A percentile compares a stretch with the other conserved stretches of the same genome.
These are phyloP conservation scores for Schwanniomyces vanrijiae DNA, from an alignment of 805 yeast genomes.

Conservation along the genomic window DNA sequence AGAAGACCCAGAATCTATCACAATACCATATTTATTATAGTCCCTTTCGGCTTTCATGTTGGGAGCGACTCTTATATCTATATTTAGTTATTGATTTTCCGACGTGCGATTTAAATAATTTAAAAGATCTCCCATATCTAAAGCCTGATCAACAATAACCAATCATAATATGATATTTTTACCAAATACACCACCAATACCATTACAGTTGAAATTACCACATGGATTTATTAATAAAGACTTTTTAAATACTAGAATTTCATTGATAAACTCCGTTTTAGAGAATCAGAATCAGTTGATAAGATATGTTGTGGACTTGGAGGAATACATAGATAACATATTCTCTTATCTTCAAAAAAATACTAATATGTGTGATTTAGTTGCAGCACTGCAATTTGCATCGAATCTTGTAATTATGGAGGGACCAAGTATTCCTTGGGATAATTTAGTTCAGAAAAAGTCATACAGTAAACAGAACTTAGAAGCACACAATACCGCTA, in stretches of 20 bases:
- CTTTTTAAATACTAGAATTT: slow-evolving; percentile 16
- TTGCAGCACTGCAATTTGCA: slow-evolving; percentile 6
- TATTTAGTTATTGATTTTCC: neutral
- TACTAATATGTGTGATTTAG: neutral
- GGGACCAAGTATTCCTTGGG: slow-evolving; percentile 16
- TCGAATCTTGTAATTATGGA: slow-evolving; percentile 1
- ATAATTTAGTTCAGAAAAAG: slow-evolving; percentile 4
- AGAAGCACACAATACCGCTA: neutral
- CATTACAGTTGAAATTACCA: slow-evolving; percentile 10
- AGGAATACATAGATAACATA: slow-evolving; percentile 31
- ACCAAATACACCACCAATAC: slow-evolving; percentile 35
- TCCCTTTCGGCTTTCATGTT: slow-evolving; percentile 3
- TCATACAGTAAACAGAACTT: neutral
- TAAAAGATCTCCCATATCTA: neutral
- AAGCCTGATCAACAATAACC: neutral
- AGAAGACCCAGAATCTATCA: slow-evolving; percentile 92
- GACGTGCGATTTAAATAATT: neutral
- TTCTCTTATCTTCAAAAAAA: slow-evolving; percentile 12
- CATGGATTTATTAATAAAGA: slow-evolving; percentile 7
- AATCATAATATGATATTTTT: slow-evolving; percentile 25
- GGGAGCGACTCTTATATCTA: neutral
- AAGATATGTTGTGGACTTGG: slow-evolving; percentile 31
- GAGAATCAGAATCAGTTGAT: slow-evolving; percentile 23
- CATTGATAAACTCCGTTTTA: slow-evolving; percentile 10
- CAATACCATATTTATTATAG: slow-evolving; percentile 67